Conservation (phyloP, 352 stramenopile species). For the Halophytophthora polymorphica region DNA sequence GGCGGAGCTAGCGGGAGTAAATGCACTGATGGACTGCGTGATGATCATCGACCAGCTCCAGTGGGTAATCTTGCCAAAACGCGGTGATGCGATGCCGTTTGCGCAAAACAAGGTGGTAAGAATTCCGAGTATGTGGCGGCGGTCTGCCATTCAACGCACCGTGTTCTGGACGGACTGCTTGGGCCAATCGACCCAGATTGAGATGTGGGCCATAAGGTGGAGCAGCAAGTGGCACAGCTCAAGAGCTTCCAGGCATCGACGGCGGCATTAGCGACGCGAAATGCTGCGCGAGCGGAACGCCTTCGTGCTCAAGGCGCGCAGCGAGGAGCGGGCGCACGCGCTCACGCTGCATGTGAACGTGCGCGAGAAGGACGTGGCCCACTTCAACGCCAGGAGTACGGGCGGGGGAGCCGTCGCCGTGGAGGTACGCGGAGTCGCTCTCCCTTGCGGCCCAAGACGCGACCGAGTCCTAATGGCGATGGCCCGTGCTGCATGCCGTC, state of each 20-base stretch:
- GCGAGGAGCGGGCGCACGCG: constrained; percentile 46
- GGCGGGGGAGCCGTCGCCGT: constrained; percentile 22
- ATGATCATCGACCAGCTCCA: no score
- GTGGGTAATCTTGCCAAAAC: no score
- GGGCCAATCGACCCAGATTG: neutral
- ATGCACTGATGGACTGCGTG: no score
- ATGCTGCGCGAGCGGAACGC: constrained; percentile 64
- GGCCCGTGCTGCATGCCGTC: neutral
- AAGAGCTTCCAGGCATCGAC: neutral
- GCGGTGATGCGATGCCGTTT: no score
- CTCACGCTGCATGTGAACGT: constrained; percentile 57
- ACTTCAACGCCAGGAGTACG: constrained; percentile 43
- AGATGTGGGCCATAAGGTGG: constrained; percentile 5
- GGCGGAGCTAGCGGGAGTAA: no score
- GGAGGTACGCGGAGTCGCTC: constrained; percentile 26
- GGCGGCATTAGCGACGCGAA: no score
- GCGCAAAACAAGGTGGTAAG: no score
- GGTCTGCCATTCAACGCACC: neutral
- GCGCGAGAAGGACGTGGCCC: constrained; percentile 47
- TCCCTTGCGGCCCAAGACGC: neutral
- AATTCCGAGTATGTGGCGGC: no score
- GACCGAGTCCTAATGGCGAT: neutral
- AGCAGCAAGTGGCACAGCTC: neutral
- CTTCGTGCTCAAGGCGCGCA: constrained; percentile 46
- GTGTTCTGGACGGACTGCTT: neutral